Percentiles rank a stretch among this genome's conserved stretches.
Evolutionary conservation across 441 rosid species (phyloP).

Genomic region (Sinapis alba): DNA sequence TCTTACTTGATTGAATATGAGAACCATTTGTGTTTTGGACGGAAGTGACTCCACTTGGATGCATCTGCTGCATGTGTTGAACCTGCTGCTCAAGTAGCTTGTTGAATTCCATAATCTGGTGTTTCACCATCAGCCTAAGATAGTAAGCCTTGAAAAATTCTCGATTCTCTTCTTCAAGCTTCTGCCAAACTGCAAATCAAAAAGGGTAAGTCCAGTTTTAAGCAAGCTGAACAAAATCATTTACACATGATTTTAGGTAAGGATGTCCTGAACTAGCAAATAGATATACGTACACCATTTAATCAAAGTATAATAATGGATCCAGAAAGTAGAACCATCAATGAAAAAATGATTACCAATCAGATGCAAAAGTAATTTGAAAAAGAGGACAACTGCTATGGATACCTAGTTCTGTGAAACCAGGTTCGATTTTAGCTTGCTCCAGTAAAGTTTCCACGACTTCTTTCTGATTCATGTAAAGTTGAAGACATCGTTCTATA

Average conservation of each 20-base stretch:
- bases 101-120: no score
- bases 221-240: neutral
- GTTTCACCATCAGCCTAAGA: no score
- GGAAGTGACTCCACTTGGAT: no score
- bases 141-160: no score
- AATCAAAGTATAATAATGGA: neutral
- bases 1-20: no score
- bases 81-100: no score
- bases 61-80: no score
- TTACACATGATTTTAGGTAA: neutral
- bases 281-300: neutral
- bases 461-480: slow-evolving; percentile 95
- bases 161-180: no score
- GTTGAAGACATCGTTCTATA: slow-evolving; percentile 92
- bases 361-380: neutral
- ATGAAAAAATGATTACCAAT: neutral
- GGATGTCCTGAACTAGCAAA: neutral
- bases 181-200: neutral
- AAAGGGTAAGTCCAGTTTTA: neutral
- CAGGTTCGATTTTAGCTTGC: slow-evolving; percentile 97
- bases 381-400: neutral
- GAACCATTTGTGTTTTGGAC: no score
- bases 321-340: neutral
- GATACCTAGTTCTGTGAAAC: slow-evolving; percentile 98
- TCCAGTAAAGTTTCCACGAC: slow-evolving; percentile 80